Evolutionary conservation across 371 early-diverging fungal species (phyloP), one percentile per base, ranked within the genome.

Genomic region (Syncephalastrum monosporum): DNA sequence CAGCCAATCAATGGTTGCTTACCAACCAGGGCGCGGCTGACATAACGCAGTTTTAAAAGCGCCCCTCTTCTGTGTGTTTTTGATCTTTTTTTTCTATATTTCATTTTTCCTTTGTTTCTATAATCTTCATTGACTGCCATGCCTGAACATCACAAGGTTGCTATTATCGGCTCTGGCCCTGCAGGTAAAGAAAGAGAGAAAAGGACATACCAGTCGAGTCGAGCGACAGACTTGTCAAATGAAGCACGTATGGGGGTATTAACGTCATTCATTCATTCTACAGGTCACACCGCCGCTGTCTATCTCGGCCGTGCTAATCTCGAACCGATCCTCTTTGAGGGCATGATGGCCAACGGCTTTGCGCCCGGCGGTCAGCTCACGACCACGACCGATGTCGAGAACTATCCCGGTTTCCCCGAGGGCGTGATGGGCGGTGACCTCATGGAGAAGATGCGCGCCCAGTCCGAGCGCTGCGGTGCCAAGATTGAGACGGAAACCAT

Each of bases 271-370:
- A 51, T 38, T 14, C 19, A 4, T 15, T 42, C 13, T 6, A 8
- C 56, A 79, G 80, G 93, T 10, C 96, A 96, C 79, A 94, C 94
- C 38, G 96, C 97, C 19, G 98, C 98, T 52, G 89, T 99, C 60
- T 99, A 98, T 21, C 74, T 79, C 89, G 44, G 93, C 95, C 88
- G 98, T 57, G 98, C 98, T 51, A 89, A 95, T 67, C 72, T 96
- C 51, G 70, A 87, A 42, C 98, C 99, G 10, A 82, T 93, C 60
- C 79, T 99, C 82, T 97, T 94, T 70, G 99, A 98, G 72, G 99
- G 99, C 53, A 92, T 96, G 84, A 85, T 96, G 84, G 95, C 96
- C 44, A 95, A 92, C 51, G 94, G 87, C 12, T 83, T 89, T 56
- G 89, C 90, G 44, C 86, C 92, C 52, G 95, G 95, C 61, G 95